Evolutionary conservation across 2,329 filamentous ascomycete genomes (phyloP).

Genomic region (Fusarium cyanostomum): DNA sequence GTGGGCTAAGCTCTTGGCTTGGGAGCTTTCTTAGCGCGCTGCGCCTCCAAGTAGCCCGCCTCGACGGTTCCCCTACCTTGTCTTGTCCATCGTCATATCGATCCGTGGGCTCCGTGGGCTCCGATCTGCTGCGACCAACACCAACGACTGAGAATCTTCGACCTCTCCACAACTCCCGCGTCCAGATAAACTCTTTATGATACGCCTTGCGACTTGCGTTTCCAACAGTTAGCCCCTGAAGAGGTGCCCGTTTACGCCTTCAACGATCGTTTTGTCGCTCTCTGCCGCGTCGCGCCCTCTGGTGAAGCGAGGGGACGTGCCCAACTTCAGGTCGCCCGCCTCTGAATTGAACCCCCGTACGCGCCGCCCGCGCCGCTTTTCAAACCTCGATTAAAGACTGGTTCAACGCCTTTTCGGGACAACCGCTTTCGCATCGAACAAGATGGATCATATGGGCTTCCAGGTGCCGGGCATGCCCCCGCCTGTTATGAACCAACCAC

Average conservation of each 20-base stretch:
- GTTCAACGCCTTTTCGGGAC: background rate
- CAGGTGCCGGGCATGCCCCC: conserved; percentile 67
- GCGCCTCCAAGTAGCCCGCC: conserved; percentile 8
- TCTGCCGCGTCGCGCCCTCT: conserved; percentile 1
- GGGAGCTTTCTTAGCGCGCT: conserved; percentile 24
- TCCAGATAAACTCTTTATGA: conserved; percentile 10
- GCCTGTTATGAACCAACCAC: conserved; percentile 71
- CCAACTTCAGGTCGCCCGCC: conserved; percentile 2
- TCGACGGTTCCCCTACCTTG: conserved; percentile 15
- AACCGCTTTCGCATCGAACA: background rate
- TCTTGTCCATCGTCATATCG: conserved; percentile 30
- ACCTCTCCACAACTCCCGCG: conserved; percentile 21
- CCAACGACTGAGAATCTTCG: conserved; percentile 26
- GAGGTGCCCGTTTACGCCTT: background rate
- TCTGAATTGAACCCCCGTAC: conserved; percentile 19
- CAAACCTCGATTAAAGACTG: conserved; percentile 4
- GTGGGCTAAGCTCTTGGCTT: conserved; percentile 2
- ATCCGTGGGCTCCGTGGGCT: conserved; percentile 27
- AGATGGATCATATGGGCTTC: conserved; percentile 63
- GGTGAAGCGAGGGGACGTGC: conserved; percentile 1
- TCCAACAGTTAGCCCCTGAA: background rate
- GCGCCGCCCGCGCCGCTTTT: conserved; percentile 20
- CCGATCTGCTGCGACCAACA: conserved; percentile 33
- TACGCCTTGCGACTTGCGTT: background rate
- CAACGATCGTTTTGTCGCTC: conserved; percentile 3